Base-by-base conservation (phyloP, 2,329 filamentous ascomycete genomes). In the Coniochaeta hoffmannii region DNA sequence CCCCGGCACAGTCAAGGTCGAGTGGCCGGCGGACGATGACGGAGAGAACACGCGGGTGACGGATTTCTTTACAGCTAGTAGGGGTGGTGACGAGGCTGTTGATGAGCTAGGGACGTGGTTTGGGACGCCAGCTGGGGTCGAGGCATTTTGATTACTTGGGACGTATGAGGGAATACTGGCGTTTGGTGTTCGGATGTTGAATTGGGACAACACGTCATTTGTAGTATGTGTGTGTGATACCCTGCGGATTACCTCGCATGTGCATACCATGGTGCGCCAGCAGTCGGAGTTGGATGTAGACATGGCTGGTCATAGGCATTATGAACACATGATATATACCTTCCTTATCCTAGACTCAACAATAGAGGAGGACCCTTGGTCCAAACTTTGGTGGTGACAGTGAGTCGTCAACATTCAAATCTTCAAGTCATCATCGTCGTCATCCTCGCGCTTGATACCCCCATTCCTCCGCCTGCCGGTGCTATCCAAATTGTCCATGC, bases 51-150 rank as follows among this genome's bases (percentile, higher is more conserved):
- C 77, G 60, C 83, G 83, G 55, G 68, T 97, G 65, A 93, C 89
- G 1, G 86, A 93, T 60, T 97, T 89, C 68, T 89, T 96, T 59
- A 63, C 0, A 69, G 55, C 60, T 0, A 52, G 24, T 17, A 53
- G 28, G 22, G 73, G 65, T 7, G 67, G 70, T 5, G 65, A 64
- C 15, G 77, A 75, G 34, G 76, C 76, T 19, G 76, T 70, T 4
- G 82, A 85, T 67, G 90, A 95, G 69, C 70, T 96, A 55, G 84
- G 82, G 1, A 78, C 80, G 26, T 97, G 92, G 92, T 97, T 90
- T 72, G 92, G 93, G 2, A 83, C 78, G 56, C 77, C 84, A n/a
- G 81, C 82, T 9, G 82, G 82, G 1, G 72, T 87, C 56, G 86
- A 88, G 61, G 82, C 88, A 19, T 90, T 94, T 65, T 94, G 63